Evolutionary conservation across 2,329 filamentous ascomycete species (phyloP).

Genomic region (Drechslerella dactyloides): DNA sequence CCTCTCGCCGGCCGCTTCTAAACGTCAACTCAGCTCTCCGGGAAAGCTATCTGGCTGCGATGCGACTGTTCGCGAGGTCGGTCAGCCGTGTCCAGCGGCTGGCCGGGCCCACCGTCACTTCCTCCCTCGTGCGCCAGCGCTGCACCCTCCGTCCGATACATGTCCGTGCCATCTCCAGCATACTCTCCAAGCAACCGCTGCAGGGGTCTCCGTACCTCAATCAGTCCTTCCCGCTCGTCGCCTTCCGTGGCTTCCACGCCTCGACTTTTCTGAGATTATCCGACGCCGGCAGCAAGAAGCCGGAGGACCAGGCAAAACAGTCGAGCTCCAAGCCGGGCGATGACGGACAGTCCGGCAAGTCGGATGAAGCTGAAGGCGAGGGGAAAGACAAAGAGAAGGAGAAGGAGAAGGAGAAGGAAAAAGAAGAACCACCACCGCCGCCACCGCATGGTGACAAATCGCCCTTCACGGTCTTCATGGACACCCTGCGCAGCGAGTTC

Average conservation of each 20-base stretch:
- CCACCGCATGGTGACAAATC: slow-evolving; percentile 98
- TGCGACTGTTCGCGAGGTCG: slow-evolving; percentile 44
- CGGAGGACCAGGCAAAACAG: slow-evolving; percentile 44
- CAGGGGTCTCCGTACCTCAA: slow-evolving; percentile 30
- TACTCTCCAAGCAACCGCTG: slow-evolving; percentile 22
- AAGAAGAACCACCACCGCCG: slow-evolving; percentile 74
- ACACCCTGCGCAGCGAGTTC: slow-evolving; percentile 93
- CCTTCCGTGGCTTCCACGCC: slow-evolving; percentile 47
- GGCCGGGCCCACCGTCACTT: slow-evolving; percentile 15
- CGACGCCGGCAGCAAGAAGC: slow-evolving; percentile 37
- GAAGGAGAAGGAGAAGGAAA: slow-evolving; percentile 63
- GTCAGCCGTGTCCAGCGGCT: slow-evolving; percentile 45
- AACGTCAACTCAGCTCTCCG: no score
- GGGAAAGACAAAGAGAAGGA: slow-evolving; percentile 61
- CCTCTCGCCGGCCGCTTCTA: no score
- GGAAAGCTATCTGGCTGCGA: slow-evolving; percentile 9
- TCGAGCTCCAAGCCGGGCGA: slow-evolving; percentile 37
- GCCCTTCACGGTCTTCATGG: slow-evolving; percentile 97
- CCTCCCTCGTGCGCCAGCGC: slow-evolving; percentile 23
- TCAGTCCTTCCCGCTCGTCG: slow-evolving; percentile 38
- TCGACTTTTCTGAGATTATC: slow-evolving; percentile 50
- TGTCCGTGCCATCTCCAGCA: slow-evolving; percentile 39
- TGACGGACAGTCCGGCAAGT: slow-evolving; percentile 59
- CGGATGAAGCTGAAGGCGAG: slow-evolving; percentile 61
- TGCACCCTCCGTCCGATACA: slow-evolving; percentile 46